phyloP scores from a whole-genome alignment of 2,329 filamentous ascomycete genomes.

The Colletotrichum phormii region DNA sequence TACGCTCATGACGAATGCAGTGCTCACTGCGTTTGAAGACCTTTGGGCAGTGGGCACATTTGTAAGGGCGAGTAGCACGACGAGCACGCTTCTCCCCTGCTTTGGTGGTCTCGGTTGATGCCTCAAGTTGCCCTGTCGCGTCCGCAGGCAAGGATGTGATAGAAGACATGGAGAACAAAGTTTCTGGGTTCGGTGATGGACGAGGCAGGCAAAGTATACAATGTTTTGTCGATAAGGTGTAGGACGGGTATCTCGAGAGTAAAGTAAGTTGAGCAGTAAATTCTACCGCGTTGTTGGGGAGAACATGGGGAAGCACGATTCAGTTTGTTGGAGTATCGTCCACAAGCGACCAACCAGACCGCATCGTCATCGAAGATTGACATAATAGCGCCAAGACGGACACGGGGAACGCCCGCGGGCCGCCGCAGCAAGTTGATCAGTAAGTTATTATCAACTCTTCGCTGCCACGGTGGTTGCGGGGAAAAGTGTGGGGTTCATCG shows the following conservation, averaged over 20 bases:
- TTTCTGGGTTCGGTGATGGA: background rate
- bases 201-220: background rate
- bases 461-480: background rate
- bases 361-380: background rate
- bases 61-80: background rate
- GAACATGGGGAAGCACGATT: background rate
- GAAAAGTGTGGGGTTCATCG: slow-evolving; percentile 4
- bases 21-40: slow-evolving; percentile 17
- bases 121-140: background rate
- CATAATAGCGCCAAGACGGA: slow-evolving; percentile 2
- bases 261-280: background rate
- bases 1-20: slow-evolving; percentile 1
- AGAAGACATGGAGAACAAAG: background rate
- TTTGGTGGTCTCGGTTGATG: background rate
- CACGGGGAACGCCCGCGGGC: background rate
- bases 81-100: background rate
- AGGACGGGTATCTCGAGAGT: background rate
- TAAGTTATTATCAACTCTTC: slow-evolving; percentile 17
- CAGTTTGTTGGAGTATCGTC: background rate
- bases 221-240: background rate
- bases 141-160: background rate
- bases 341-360: background rate
- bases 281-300: background rate
- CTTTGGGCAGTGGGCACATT: background rate
- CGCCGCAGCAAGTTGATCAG: slow-evolving; percentile 4